These are phyloP conservation scores for Coniochaeta sp. DNA, from an alignment of 2,329 filamentous ascomycete species.

Conservation along the genomic window DNA sequence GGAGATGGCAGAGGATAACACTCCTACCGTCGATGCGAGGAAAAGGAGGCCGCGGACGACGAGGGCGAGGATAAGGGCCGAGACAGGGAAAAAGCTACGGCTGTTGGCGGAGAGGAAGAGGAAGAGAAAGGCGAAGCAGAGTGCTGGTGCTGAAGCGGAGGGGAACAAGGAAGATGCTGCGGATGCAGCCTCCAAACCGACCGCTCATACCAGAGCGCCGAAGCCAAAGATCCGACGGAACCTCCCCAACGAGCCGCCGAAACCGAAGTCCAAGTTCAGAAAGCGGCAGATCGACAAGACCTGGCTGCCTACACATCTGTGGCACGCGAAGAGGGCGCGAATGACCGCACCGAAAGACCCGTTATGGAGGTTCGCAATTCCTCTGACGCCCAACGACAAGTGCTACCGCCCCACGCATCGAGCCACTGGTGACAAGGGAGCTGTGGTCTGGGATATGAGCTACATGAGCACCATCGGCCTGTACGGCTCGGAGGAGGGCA, in stretches of 20 bases:
- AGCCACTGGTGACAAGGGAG: constrained; percentile 66
- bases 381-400: constrained; percentile 81
- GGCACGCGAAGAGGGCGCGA: constrained; percentile 83
- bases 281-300: constrained; percentile 84
- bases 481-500: constrained; percentile 56
- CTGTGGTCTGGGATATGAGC: constrained; percentile 86
- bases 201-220: constrained; percentile 32
- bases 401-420: constrained; percentile 83
- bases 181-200: background rate
- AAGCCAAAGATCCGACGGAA: constrained; percentile 66
- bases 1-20: constrained; percentile 87
- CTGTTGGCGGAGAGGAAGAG: constrained; percentile 52
- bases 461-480: constrained; percentile 85
- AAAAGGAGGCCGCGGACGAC: constrained; percentile 54
- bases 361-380: constrained; percentile 86
- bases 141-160: constrained; percentile 10
- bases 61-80: constrained; percentile 58
- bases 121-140: constrained; percentile 31
- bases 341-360: constrained; percentile 76
- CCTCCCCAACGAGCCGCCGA: constrained; percentile 52
- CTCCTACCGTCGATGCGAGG: constrained; percentile 65
- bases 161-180: constrained; percentile 7
- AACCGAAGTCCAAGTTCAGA: constrained; percentile 61
- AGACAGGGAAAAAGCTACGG: constrained; percentile 67
- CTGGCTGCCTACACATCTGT: constrained; percentile 91